A percentile compares a stretch with the other conserved stretches of the same genome.
phyloP scores from a whole-genome alignment of 2,329 filamentous ascomycete genomes.

The Escovopsis sp. region DNA sequence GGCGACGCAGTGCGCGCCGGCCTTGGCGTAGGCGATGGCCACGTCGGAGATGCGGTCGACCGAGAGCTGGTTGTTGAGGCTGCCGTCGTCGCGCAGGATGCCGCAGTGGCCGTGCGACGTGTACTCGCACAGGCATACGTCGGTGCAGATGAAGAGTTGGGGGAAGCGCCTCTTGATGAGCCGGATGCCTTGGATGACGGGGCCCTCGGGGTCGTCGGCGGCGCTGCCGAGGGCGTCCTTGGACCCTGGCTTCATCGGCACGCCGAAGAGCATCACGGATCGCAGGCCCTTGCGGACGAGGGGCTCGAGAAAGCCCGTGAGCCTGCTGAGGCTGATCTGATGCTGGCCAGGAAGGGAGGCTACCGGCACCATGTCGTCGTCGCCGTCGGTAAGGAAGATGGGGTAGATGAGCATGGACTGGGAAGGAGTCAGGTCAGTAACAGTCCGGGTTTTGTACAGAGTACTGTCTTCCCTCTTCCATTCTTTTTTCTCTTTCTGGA shows the following conservation, averaged over 20 bases:
- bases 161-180: slow-evolving; percentile 76
- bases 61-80: slow-evolving; percentile 81
- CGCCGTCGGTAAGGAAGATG: slow-evolving; percentile 86
- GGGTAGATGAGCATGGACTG: slow-evolving; percentile 98
- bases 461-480: too few species aligned
- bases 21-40: slow-evolving; percentile 92
- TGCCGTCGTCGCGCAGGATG: slow-evolving; percentile 83
- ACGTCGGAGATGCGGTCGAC: slow-evolving; percentile 93
- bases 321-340: slow-evolving; percentile 73
- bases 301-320: slow-evolving; percentile 71
- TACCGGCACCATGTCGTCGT: slow-evolving; percentile 81
- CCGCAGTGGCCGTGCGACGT: slow-evolving; percentile 96
- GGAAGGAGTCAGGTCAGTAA: slow-evolving; percentile 2
- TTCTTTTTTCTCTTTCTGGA: too few species aligned
- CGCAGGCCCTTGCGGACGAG: slow-evolving; percentile 79
- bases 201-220: slow-evolving; percentile 84
- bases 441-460: not conserved
- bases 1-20: slow-evolving; percentile 90
- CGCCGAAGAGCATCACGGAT: slow-evolving; percentile 91
- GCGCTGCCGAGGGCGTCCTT: slow-evolving; percentile 88
- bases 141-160: slow-evolving; percentile 75
- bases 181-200: slow-evolving; percentile 76
- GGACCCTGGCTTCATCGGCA: slow-evolving; percentile 62
- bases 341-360: slow-evolving; percentile 82
- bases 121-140: slow-evolving; percentile 97